Evolutionary conservation across 1,284 basidiomycete genomes (phyloP).

Genomic region (Papiliotrema nemorosa): DNA sequence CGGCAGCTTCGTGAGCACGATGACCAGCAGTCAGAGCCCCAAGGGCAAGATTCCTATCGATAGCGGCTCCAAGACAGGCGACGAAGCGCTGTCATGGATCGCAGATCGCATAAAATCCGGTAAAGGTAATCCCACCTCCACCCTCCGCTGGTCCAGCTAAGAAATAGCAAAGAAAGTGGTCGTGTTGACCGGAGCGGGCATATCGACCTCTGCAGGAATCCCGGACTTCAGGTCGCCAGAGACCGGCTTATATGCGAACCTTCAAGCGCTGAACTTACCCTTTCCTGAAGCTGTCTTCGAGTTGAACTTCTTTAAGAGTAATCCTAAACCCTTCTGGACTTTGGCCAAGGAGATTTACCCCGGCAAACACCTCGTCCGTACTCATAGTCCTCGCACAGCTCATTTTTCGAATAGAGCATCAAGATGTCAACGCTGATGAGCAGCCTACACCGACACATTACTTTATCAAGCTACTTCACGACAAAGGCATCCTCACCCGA

Average conservation of each 20-base stretch:
- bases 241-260: slow-evolving; percentile 56
- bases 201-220: slow-evolving; percentile 54
- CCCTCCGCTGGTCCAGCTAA: neutral
- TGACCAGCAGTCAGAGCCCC: no score
- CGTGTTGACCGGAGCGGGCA: slow-evolving; percentile 54
- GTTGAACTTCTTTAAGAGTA: slow-evolving; percentile 48
- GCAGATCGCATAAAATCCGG: no score
- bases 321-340: slow-evolving; percentile 64
- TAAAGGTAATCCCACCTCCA: neutral
- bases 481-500: slow-evolving; percentile 33
- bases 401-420: neutral
- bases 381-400: neutral
- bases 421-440: no score
- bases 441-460: slow-evolving; percentile 82
- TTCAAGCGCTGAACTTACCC: slow-evolving; percentile 54
- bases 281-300: slow-evolving; percentile 59
- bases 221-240: slow-evolving; percentile 52
- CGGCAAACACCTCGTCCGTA: slow-evolving; percentile 41
- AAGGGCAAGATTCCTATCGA: no score
- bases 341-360: slow-evolving; percentile 86
- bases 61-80: no score
- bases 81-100: no score
- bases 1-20: no score
- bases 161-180: slow-evolving; percentile 49
- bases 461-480: slow-evolving; percentile 60